phyloP scores from a whole-genome alignment of 805 yeast species.

The Kuraishia ogatae region DNA sequence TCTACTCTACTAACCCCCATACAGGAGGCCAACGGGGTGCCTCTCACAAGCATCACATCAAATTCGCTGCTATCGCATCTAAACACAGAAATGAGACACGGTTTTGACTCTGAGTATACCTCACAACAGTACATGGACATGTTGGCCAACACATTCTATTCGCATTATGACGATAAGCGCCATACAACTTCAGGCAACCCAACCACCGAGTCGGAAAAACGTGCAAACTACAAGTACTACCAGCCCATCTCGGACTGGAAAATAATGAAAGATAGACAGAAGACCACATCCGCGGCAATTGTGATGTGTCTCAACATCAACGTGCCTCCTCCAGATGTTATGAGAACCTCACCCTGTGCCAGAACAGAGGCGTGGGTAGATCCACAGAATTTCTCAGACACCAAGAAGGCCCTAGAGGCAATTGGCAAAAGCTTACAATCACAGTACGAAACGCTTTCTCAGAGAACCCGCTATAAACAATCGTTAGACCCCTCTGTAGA shows the following conservation, averaged over 20 bases:
- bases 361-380: constrained; percentile 90
- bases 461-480: constrained; percentile 85
- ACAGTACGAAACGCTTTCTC: constrained; percentile 83
- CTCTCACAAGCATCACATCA: background rate
- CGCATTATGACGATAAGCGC: constrained; percentile 86
- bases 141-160: constrained; percentile 60
- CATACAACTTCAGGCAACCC: constrained; percentile 90
- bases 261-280: constrained; percentile 78
- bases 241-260: constrained; percentile 88
- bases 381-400: constrained; percentile 72
- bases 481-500: constrained; percentile 92
- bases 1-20: background rate
- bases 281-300: constrained; percentile 88
- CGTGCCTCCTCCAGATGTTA: constrained; percentile 94
- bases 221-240: constrained; percentile 37
- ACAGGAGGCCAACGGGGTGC: background rate
- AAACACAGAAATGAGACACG: constrained; percentile 56
- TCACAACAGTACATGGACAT: constrained; percentile 45
- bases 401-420: constrained; percentile 84
- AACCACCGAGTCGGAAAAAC: constrained; percentile 40
- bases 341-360: constrained; percentile 90
- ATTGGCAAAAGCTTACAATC: constrained; percentile 83
- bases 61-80: constrained; percentile 20
- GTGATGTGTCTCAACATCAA: constrained; percentile 88
- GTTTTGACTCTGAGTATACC: constrained; percentile 53